Conservation (phyloP, 352 stramenopile species). For the Phytophthora megakarya region DNA sequence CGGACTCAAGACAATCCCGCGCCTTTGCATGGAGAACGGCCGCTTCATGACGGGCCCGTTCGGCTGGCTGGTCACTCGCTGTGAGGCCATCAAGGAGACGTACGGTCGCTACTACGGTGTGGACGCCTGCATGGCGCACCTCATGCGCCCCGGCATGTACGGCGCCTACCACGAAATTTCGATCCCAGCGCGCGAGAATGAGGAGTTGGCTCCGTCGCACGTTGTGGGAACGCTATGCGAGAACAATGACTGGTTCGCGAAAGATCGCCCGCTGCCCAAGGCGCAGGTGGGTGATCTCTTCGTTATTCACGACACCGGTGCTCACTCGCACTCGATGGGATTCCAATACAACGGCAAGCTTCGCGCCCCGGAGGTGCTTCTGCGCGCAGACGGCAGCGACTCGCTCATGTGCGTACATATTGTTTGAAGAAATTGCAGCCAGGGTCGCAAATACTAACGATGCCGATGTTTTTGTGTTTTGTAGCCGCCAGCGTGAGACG, state of each 20-base stretch:
- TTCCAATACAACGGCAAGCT: slow-evolving; percentile 94
- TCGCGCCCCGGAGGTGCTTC: slow-evolving; percentile 85
- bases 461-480: slow-evolving; percentile 6
- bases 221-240: slow-evolving; percentile 90
- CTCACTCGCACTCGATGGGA: slow-evolving; percentile 92
- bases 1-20: slow-evolving; percentile 59
- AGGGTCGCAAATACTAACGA: not conserved
- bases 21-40: slow-evolving; percentile 90
- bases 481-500: slow-evolving; percentile 76
- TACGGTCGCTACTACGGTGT: slow-evolving; percentile 89
- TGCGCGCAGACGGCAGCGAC: slow-evolving; percentile 56
- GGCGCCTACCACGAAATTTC: slow-evolving; percentile 90
- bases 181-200: slow-evolving; percentile 61
- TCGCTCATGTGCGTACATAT: slow-evolving; percentile 67
- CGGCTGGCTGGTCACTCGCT: slow-evolving; percentile 85
- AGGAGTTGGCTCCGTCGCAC: slow-evolving; percentile 50
- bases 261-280: slow-evolving; percentile 74
- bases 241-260: slow-evolving; percentile 94
- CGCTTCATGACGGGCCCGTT: slow-evolving; percentile 89
- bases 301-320: slow-evolving; percentile 90
- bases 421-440: not conserved
- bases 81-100: slow-evolving; percentile 86
- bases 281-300: slow-evolving; percentile 87
- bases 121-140: slow-evolving; percentile 89
- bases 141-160: slow-evolving; percentile 93